Evolutionary conservation across 257 asterid genomes (phyloP).

Genomic region (Catharanthus roseus): DNA sequence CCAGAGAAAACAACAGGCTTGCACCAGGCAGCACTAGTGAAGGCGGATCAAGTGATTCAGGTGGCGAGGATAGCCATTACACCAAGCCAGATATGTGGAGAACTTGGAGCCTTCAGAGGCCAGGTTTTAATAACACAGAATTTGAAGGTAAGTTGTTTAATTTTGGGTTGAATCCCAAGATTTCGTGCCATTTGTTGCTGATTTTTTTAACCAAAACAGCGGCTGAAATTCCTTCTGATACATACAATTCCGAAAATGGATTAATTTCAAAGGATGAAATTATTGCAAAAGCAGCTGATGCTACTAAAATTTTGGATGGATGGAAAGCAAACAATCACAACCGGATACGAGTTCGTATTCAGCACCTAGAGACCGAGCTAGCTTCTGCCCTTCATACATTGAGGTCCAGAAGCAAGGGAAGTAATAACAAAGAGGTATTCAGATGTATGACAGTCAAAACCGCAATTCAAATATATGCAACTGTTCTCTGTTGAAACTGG

Average conservation of each 20-base stretch:
- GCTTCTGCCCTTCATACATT: slow-evolving; percentile 47
- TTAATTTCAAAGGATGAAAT: slow-evolving; percentile 29
- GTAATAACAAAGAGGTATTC: slow-evolving; percentile 42
- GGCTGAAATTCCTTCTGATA: slow-evolving; percentile 58
- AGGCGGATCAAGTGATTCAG: slow-evolving; percentile 23
- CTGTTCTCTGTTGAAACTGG: neutral
- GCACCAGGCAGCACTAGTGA: slow-evolving; percentile 20
- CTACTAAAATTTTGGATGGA: slow-evolving; percentile 26
- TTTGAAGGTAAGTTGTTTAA: slow-evolving; percentile 56
- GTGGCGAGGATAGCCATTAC: slow-evolving; percentile 29
- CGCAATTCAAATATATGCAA: neutral
- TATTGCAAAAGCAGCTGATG: slow-evolving; percentile 26
- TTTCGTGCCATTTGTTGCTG: neutral
- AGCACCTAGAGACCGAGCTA: slow-evolving; percentile 62
- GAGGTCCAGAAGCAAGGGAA: slow-evolving; percentile 46
- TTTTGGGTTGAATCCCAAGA: neutral
- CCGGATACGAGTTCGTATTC: slow-evolving; percentile 50
- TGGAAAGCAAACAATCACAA: slow-evolving; percentile 31
- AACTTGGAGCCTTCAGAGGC: slow-evolving; percentile 56
- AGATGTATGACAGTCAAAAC: neutral
- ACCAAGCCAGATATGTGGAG: slow-evolving; percentile 63
- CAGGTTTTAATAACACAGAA: slow-evolving; percentile 40
- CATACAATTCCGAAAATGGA: slow-evolving; percentile 22
- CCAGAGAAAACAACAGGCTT: slow-evolving; percentile 33
- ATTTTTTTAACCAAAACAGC: slow-evolving; percentile 40